phyloP scores from a whole-genome alignment of 2,329 filamentous ascomycete species.

The Rasamsonia emersonii region DNA sequence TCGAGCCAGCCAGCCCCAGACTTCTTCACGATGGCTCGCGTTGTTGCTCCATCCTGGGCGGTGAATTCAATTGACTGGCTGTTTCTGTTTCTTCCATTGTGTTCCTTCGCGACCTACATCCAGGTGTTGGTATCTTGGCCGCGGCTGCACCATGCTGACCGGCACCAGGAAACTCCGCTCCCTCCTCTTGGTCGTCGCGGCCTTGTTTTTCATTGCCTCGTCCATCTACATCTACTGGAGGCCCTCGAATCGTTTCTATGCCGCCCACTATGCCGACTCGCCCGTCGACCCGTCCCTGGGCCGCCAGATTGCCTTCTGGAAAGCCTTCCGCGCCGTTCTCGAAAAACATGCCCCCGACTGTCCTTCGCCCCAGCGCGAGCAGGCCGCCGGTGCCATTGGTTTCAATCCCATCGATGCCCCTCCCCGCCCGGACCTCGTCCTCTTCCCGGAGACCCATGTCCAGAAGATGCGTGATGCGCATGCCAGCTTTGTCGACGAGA shows the following conservation, averaged over 20 bases:
- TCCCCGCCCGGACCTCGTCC: conserved; percentile 28
- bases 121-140: too few relatives aligned
- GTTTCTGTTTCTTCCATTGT: too few relatives aligned
- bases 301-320: conserved; percentile 31
- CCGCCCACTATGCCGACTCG: conserved; percentile 9
- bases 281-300: conserved; percentile 10
- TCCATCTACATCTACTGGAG: conserved; percentile 30
- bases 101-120: too few relatives aligned
- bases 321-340: conserved; percentile 25
- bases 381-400: conserved; percentile 15
- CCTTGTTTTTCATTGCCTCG: conserved; percentile 14
- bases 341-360: conserved; percentile 23
- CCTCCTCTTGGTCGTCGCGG: conserved; percentile 6
- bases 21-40: too few relatives aligned
- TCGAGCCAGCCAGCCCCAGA: too few relatives aligned
- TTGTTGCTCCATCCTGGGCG: too few relatives aligned
- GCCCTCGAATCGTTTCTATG: conserved; percentile 9
- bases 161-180: conserved; percentile 4
- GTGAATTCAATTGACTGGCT: too few relatives aligned
- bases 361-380: conserved; percentile 19
- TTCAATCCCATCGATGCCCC: conserved; percentile 22
- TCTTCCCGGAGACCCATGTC: conserved; percentile 24
- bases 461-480: conserved; percentile 32
- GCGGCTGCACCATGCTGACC: too few relatives aligned
- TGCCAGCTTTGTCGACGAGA: conserved; percentile 30